Evolutionary conservation across 768 basidiomycete species (phyloP).

Genomic region (Galerina marginata): DNA sequence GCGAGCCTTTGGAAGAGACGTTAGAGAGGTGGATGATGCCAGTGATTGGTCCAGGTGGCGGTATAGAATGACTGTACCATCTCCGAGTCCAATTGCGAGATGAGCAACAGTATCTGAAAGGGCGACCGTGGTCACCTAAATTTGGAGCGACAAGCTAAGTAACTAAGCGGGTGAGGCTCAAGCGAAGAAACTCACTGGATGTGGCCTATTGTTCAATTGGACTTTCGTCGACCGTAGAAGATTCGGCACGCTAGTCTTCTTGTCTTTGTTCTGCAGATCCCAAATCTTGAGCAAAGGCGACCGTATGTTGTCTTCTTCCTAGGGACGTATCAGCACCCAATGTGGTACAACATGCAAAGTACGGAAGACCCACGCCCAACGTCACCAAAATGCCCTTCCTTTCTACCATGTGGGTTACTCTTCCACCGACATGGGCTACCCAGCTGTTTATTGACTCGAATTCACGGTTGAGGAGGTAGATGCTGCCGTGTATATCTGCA

Average conservation of each 20-base stretch:
- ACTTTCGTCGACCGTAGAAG: conserved; percentile 80
- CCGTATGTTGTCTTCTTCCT: conserved; percentile 79
- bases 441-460: conserved; percentile 77
- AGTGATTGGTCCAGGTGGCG: conserved; percentile 92
- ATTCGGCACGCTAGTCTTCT: conserved; percentile 62
- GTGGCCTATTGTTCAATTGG: conserved; percentile 76
- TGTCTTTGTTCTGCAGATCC: conserved; percentile 78
- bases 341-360: conserved; percentile 1
- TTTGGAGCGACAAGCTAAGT: too few species aligned
- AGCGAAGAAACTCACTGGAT: conserved; percentile 57
- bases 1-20: conserved; percentile 84
- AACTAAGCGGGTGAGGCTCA: too few species aligned
- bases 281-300: conserved; percentile 85
- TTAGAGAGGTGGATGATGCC: conserved; percentile 69
- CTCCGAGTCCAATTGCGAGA: conserved; percentile 91
- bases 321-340: conserved; percentile 16
- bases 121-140: conserved; percentile 78
- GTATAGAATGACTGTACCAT: conserved; percentile 91
- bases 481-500: conserved; percentile 85
- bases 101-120: conserved; percentile 79
- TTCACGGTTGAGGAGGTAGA: conserved; percentile 76
- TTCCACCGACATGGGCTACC: conserved; percentile 79
- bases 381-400: conserved; percentile 83
- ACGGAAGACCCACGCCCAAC: conserved; percentile 69
- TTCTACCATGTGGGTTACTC: conserved; percentile 89